Percentiles rank a stretch among this genome's conserved stretches.
Evolutionary conservation across 2,329 filamentous ascomycete species (phyloP).

Genomic region (Emericellopsis atlantica): DNA sequence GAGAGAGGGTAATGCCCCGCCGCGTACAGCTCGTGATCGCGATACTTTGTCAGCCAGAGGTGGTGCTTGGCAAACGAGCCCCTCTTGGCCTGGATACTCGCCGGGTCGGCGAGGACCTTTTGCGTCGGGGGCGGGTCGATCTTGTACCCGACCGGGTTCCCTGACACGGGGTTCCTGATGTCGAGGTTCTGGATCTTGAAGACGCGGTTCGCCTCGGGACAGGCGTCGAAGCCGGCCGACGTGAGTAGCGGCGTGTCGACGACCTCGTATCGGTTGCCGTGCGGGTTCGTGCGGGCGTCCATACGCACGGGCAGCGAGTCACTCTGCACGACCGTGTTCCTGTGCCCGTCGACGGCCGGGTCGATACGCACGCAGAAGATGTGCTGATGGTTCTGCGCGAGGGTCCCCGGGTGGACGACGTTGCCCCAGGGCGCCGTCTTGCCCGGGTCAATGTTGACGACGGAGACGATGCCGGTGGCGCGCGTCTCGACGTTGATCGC

Average conservation of each 20-base stretch:
- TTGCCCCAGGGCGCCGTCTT: slow-evolving; percentile 41
- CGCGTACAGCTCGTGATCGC: slow-evolving; percentile 36
- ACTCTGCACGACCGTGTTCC: slow-evolving; percentile 28
- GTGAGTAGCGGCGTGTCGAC: slow-evolving; percentile 30
- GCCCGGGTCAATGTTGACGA: slow-evolving; percentile 45
- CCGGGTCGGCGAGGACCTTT: slow-evolving; percentile 30
- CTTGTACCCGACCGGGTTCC: slow-evolving; percentile 37
- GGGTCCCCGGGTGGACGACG: slow-evolving; percentile 48
- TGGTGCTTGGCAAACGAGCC: slow-evolving; percentile 32
- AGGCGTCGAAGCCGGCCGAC: slow-evolving; percentile 36
- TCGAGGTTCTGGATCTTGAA: slow-evolving; percentile 34
- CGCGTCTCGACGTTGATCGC: slow-evolving; percentile 49
- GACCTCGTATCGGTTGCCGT: slow-evolving; percentile 48
- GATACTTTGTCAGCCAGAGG: slow-evolving; percentile 34
- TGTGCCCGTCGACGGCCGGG: slow-evolving; percentile 42
- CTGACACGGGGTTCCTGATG: slow-evolving; percentile 31
- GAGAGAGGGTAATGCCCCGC: slow-evolving; percentile 39
- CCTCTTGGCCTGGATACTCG: slow-evolving; percentile 27
- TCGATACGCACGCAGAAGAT: slow-evolving; percentile 55
- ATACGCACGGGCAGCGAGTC: slow-evolving; percentile 13
- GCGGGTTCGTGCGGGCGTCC: slow-evolving; percentile 42
- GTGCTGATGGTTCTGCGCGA: slow-evolving; percentile 61
- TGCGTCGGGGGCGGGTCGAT: slow-evolving; percentile 30
- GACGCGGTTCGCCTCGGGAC: slow-evolving; percentile 35
- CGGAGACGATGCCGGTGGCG: slow-evolving; percentile 53